Evolutionary conservation across 148 eudicot genomes (phyloP).

Genomic region (Beta vulgaris): DNA sequence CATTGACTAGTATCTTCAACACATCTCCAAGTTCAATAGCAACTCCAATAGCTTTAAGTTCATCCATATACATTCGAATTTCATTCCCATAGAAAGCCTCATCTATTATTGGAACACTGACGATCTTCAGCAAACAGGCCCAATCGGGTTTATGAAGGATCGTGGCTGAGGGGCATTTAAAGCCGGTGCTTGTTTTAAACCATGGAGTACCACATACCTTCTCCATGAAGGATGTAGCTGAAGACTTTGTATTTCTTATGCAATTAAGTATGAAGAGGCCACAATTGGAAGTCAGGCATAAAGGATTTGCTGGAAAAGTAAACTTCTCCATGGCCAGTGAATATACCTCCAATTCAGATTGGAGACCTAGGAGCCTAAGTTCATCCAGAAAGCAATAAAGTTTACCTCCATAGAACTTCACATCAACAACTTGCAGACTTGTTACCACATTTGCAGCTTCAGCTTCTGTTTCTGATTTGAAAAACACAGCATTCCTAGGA

Average conservation of each 20-base stretch:
- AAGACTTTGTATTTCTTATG: conserved; percentile 10
- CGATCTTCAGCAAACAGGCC: conserved; percentile 13
- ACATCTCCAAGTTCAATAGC: conserved; percentile 15
- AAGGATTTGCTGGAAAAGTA: conserved; percentile 13
- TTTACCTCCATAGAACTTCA: conserved; percentile 23
- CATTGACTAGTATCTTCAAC: conserved; percentile 12
- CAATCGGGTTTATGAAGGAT: conserved; percentile 15
- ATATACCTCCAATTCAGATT: conserved; percentile 18
- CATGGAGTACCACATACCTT: conserved; percentile 17
- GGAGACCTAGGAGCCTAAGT: conserved; percentile 18
- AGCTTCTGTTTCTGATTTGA: conserved; percentile 13
- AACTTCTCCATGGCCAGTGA: conserved; percentile 6
- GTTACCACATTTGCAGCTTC: conserved; percentile 18
- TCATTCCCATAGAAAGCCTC: conserved; percentile 19
- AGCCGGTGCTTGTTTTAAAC: conserved; percentile 25
- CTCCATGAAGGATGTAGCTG: conserved; percentile 13
- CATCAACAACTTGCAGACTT: conserved; percentile 19
- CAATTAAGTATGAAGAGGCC: conserved; percentile 25
- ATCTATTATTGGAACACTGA: conserved; percentile 12
- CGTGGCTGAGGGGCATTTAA: conserved; percentile 11
- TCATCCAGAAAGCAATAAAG: conserved; percentile 23
- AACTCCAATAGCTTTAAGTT: conserved; percentile 20
- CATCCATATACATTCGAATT: background rate
- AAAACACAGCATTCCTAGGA: conserved; percentile 17
- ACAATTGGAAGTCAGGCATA: conserved; percentile 12